Percentiles rank a stretch among this genome's conserved stretches.
Evolutionary conservation across 2,329 filamentous ascomycete genomes (phyloP).

Genomic region (Pestalotiopsis fici): DNA sequence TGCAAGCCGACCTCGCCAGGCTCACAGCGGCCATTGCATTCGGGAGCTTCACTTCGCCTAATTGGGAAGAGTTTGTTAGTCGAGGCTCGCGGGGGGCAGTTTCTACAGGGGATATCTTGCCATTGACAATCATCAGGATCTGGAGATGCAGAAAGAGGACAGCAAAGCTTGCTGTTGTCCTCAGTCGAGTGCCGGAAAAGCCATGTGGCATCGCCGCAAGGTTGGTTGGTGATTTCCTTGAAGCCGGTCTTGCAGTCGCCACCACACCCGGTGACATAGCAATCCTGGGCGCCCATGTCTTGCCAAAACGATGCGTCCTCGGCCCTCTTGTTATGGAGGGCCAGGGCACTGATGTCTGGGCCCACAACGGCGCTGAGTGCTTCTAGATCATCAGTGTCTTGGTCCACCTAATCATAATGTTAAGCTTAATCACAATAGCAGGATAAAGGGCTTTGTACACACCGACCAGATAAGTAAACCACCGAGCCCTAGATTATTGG

Average conservation of each 20-base stretch:
- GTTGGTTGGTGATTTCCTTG: constrained; percentile 26
- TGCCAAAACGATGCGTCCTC: not conserved
- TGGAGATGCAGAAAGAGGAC: too few species aligned
- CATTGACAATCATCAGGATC: too few species aligned
- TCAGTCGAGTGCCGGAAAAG: not conserved
- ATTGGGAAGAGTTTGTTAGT: too few species aligned
- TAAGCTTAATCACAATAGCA: too few species aligned
- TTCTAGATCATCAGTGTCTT: not conserved
- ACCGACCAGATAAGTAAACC: constrained; percentile 1
- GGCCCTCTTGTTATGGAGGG: not conserved
- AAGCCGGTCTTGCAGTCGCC: constrained; percentile 28
- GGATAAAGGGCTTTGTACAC: too few species aligned
- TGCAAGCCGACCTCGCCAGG: constrained; percentile 31
- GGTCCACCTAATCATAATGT: too few species aligned
- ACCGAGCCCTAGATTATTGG: not conserved
- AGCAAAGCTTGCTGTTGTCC: constrained; percentile 23
- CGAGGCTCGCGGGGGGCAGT: too few species aligned
- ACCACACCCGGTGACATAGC: constrained; percentile 30
- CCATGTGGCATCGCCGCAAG: constrained; percentile 21
- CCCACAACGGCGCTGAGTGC: not conserved
- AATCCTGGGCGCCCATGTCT: constrained; percentile 12
- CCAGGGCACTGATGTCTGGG: not conserved
- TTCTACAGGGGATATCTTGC: too few species aligned
- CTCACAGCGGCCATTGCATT: constrained; percentile 33
- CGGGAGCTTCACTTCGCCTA: constrained; percentile 25